phyloP scores from a whole-genome alignment of 2,329 filamentous ascomycete species.

The Calonectria ilicicola region DNA sequence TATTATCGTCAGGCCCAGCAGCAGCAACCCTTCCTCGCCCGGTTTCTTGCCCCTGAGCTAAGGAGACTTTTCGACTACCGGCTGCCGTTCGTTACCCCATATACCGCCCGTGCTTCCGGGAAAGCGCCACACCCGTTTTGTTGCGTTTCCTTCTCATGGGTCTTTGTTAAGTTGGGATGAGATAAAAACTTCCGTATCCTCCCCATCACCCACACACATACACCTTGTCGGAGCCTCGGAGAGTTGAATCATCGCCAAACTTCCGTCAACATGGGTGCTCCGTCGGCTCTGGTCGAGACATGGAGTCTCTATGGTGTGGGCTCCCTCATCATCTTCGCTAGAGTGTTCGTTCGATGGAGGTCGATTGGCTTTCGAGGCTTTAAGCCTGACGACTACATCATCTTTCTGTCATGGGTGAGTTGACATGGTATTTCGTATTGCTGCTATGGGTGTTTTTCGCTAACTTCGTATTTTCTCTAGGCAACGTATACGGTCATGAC shows the following conservation, averaged over 20 bases:
- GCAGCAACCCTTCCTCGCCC: background rate
- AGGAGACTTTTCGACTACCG: background rate
- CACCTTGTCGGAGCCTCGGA: background rate
- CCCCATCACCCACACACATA: background rate
- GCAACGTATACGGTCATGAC: constrained; percentile 29
- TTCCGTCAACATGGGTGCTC: constrained; percentile 15
- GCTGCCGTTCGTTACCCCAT: constrained; percentile 3
- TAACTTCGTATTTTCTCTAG: background rate
- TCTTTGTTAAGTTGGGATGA: background rate
- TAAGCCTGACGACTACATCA: constrained; percentile 29
- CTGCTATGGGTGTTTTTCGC: background rate
- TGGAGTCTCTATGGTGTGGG: constrained; percentile 26
- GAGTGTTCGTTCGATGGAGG: constrained; percentile 22
- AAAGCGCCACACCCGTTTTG: background rate
- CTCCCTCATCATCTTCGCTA: constrained; percentile 25
- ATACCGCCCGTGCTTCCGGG: constrained; percentile 4
- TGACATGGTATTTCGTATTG: too few relatives aligned
- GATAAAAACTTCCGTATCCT: background rate
- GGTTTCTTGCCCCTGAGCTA: background rate
- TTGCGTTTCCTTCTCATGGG: background rate
- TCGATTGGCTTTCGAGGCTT: constrained; percentile 21
- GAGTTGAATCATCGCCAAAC: background rate
- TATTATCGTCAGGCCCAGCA: background rate
- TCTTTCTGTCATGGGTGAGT: constrained; percentile 28
- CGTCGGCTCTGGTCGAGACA: constrained; percentile 22